phyloP scores from a whole-genome alignment of 306 rosid genomes.

The Sphenostylis stenocarpa region DNA sequence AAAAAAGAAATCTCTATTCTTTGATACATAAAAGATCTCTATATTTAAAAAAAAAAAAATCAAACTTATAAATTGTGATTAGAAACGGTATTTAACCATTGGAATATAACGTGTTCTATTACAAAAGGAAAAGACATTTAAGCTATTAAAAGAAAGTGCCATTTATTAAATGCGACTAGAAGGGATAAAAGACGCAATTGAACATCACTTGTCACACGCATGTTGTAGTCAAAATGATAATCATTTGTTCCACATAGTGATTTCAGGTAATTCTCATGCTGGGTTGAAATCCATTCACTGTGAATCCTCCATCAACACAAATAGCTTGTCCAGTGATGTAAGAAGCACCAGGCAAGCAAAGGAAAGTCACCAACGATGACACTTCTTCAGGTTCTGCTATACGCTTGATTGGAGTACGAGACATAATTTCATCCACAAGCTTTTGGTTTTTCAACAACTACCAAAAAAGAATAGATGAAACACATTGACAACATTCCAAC shows the following conservation, averaged over 20 bases:
- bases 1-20: too few relatives aligned
- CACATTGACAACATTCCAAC: not conserved
- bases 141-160: not conserved
- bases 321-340: slow-evolving; percentile 84
- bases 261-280: slow-evolving; percentile 40
- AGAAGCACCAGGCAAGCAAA: slow-evolving; percentile 83
- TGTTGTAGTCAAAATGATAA: slow-evolving; percentile 5
- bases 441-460: slow-evolving; percentile 53
- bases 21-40: too few relatives aligned
- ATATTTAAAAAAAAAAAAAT: too few relatives aligned
- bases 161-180: not conserved
- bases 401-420: slow-evolving; percentile 64
- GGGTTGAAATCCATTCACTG: slow-evolving; percentile 63
- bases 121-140: not conserved
- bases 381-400: slow-evolving; percentile 74
- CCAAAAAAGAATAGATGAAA: not conserved
- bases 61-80: too few relatives aligned
- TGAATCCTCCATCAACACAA: slow-evolving; percentile 77
- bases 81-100: too few relatives aligned
- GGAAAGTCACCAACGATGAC: slow-evolving; percentile 74
- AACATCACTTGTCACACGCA: not conserved
- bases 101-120: too few relatives aligned
- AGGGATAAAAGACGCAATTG: not conserved
- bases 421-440: slow-evolving; percentile 48
- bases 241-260: not conserved